Conservation (phyloP, 345 rosid species). For the Orychophragmus violaceus region DNA sequence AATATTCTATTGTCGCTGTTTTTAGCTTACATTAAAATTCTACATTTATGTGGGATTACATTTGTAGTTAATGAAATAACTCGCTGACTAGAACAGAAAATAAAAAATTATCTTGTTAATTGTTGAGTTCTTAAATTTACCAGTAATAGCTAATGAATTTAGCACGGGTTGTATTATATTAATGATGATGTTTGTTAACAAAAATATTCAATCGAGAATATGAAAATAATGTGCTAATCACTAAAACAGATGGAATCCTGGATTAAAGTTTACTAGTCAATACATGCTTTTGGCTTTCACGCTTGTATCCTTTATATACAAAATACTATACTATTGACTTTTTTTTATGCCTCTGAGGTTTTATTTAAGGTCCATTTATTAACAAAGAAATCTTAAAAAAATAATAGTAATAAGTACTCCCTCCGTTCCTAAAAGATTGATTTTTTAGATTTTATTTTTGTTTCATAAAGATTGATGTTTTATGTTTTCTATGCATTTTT, state of each 20-base stretch:
- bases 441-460: too few species aligned
- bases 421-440: too few species aligned
- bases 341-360: background rate
- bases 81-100: background rate
- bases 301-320: conserved; percentile 8
- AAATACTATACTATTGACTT: too few species aligned
- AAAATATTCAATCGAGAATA: background rate
- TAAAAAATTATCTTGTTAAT: too few species aligned
- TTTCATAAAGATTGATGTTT: too few species aligned
- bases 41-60: background rate
- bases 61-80: background rate
- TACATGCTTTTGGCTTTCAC: conserved; percentile 23
- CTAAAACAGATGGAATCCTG: background rate
- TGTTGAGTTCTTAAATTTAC: background rate
- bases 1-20: background rate
- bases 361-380: too few species aligned
- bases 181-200: background rate
- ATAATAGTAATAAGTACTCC: too few species aligned
- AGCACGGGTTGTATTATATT: background rate
- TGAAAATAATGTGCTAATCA: background rate
- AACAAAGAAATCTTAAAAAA: too few species aligned
- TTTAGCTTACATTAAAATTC: too few species aligned
- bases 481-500: too few species aligned
- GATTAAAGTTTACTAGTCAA: background rate
- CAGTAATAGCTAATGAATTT: background rate